A percentile compares a stretch with the other conserved stretches of the same genome.
Evolutionary conservation across 495 filamentous ascomycete genomes (phyloP).

Genomic region (Aspergillus ellipticus): DNA sequence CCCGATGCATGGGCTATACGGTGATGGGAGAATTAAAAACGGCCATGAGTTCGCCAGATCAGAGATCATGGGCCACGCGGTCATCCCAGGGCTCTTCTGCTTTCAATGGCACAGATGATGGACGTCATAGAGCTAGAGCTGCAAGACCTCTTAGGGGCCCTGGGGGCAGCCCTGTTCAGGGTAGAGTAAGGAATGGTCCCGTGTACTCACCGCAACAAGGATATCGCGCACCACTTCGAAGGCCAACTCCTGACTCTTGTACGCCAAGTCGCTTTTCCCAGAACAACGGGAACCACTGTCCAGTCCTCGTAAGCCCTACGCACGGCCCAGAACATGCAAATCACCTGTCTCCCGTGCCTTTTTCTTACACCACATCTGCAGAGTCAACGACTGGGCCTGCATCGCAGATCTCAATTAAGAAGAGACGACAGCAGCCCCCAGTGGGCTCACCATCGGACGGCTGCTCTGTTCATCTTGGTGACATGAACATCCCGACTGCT

Average conservation of each 20-base stretch:
- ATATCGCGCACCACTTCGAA: neutral
- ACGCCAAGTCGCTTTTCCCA: neutral
- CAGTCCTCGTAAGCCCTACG: neutral
- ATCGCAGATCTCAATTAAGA: slow-evolving; percentile 24
- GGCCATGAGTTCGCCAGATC: slow-evolving; percentile 9
- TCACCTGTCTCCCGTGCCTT: slow-evolving; percentile 2
- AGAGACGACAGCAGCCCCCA: slow-evolving; percentile 22
- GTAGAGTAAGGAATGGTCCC: neutral
- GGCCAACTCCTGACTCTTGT: neutral
- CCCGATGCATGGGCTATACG: neutral
- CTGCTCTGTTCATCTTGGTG: slow-evolving; percentile 28
- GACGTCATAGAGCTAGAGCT: slow-evolving; percentile 2
- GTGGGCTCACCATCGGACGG: slow-evolving; percentile 13
- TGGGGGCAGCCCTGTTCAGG: neutral
- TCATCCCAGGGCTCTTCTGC: slow-evolving; percentile 3
- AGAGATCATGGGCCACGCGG: slow-evolving; percentile 4
- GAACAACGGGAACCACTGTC: neutral
- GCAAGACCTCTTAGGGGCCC: slow-evolving; percentile 5
- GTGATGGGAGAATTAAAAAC: slow-evolving; percentile 4
- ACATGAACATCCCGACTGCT: slow-evolving; percentile 31
- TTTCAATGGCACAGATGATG: slow-evolving; percentile 8
- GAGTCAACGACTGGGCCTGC: slow-evolving; percentile 18
- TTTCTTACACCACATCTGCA: slow-evolving; percentile 16
- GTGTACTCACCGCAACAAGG: neutral
- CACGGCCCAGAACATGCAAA: neutral